phyloP scores from a whole-genome alignment of 73 alveolate genomes.

The Tetrahymena elliotti region DNA sequence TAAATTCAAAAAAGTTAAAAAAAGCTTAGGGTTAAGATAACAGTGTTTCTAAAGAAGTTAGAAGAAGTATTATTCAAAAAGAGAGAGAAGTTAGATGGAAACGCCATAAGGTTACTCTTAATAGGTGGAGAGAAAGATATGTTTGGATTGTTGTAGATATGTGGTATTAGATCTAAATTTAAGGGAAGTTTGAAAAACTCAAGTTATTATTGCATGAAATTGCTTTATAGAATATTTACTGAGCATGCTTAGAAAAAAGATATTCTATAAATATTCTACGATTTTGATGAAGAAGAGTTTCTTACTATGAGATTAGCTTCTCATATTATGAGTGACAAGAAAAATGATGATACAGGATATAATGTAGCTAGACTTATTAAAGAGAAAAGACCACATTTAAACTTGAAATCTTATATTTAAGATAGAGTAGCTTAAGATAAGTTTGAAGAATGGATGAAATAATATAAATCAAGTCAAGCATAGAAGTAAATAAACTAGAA shows the following conservation, averaged over 20 bases:
- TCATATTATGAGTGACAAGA: not conserved
- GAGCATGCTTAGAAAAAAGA: not conserved
- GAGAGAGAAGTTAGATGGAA: not conserved
- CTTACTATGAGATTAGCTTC: not conserved
- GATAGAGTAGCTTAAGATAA: not conserved
- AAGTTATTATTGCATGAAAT: not conserved
- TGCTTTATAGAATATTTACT: not conserved
- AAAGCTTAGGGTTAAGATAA: not conserved
- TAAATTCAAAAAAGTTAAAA: not conserved
- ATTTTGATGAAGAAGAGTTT: not conserved
- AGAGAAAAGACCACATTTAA: not conserved
- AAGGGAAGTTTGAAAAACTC: not conserved
- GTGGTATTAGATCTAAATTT: not conserved
- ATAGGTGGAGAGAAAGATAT: not conserved
- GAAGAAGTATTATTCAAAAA: not conserved
- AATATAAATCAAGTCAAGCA: not conserved
- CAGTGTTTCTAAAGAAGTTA: not conserved
- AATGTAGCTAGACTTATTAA: not conserved
- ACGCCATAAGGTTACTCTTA: not conserved
- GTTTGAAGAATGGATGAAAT: not conserved
- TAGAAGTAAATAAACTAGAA: not conserved
- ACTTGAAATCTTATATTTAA: not conserved
- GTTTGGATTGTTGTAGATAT: not conserved
- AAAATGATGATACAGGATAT: not conserved
- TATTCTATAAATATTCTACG: not conserved